Percentiles rank a stretch among this genome's conserved stretches.
Conservation (phyloP, 495 filamentous ascomycete genomes). For the Aspergillus sclerotioniger region DNA sequence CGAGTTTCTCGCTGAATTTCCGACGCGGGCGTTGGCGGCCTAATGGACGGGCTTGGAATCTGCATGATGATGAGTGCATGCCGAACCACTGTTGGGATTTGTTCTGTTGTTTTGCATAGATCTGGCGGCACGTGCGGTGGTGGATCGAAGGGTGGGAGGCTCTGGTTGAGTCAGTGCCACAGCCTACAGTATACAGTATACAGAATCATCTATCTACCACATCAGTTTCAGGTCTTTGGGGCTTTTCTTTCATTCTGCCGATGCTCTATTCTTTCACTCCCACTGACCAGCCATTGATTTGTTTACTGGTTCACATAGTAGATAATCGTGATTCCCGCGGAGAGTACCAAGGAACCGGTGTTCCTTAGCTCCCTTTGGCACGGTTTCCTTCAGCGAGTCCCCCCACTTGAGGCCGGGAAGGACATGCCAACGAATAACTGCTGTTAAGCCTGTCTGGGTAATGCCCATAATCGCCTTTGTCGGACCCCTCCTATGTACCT, state of each 20-base stretch:
- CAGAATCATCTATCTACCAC: too few species aligned
- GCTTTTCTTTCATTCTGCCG: too few species aligned
- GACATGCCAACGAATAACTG: slow-evolving; percentile 18
- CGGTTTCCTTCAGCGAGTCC: background rate
- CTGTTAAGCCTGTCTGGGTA: background rate
- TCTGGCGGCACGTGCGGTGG: background rate
- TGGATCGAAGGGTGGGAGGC: too few species aligned
- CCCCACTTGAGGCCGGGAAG: slow-evolving; percentile 18
- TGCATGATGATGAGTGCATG: slow-evolving; percentile 4
- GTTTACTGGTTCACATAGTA: background rate
- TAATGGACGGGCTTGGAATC: background rate
- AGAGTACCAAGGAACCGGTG: slow-evolving; percentile 20
- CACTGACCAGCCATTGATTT: slow-evolving; percentile 8
- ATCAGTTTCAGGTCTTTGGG: too few species aligned
- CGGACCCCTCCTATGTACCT: background rate
- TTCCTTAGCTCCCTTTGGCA: slow-evolving; percentile 13
- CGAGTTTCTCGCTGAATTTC: slow-evolving; percentile 15
- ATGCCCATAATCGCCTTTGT: background rate
- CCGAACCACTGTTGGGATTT: background rate
- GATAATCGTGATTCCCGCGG: background rate
- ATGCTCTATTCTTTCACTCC: background rate
- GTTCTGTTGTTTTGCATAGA: background rate
- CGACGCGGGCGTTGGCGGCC: slow-evolving; percentile 1
- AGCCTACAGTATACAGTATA: background rate
- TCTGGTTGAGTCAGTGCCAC: background rate